Percentiles rank a stretch among this genome's conserved stretches.
Evolutionary conservation across 345 rosid genomes (phyloP).

Genomic region (Moringa oleifera): DNA sequence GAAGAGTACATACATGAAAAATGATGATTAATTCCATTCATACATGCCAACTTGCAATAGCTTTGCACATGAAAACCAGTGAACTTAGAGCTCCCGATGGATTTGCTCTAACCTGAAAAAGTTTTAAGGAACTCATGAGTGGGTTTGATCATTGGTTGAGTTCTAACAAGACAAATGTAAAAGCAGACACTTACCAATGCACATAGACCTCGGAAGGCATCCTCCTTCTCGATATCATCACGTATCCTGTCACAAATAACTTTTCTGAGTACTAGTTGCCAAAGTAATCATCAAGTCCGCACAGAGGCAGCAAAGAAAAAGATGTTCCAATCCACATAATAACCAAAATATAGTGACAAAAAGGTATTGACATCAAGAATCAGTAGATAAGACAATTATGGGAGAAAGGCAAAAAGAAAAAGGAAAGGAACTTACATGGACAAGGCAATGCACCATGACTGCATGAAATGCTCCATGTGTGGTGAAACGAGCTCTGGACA

Average conservation of each 20-base stretch:
- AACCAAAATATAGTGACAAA: background rate
- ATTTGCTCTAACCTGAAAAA: constrained; percentile 73
- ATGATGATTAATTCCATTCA: constrained; percentile 21
- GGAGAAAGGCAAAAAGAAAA: background rate
- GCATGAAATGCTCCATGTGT: constrained; percentile 98
- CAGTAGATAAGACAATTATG: too few species aligned
- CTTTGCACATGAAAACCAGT: constrained; percentile 78
- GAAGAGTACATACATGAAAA: background rate
- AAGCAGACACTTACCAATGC: constrained; percentile 60
- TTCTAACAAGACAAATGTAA: background rate
- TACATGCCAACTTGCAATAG: constrained; percentile 98
- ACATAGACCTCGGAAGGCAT: constrained; percentile 95
- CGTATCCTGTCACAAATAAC: constrained; percentile 59
- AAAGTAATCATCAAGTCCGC: background rate
- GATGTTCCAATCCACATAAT: constrained; percentile 4
- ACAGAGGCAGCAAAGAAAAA: background rate
- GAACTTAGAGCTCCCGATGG: constrained; percentile 91
- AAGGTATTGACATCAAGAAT: constrained; percentile 2
- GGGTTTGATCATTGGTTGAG: too few species aligned
- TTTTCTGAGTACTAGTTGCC: constrained; percentile 5
- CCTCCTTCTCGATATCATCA: constrained; percentile 97
- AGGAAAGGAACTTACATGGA: constrained; percentile 54
- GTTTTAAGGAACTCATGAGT: background rate
- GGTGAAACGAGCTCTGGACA: constrained; percentile 97
- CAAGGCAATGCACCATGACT: constrained; percentile 90